Evolutionary conservation across 1,284 basidiomycete species (phyloP), one percentile per base, ranked within the genome.

Genomic region (Ganoderma boninense): DNA sequence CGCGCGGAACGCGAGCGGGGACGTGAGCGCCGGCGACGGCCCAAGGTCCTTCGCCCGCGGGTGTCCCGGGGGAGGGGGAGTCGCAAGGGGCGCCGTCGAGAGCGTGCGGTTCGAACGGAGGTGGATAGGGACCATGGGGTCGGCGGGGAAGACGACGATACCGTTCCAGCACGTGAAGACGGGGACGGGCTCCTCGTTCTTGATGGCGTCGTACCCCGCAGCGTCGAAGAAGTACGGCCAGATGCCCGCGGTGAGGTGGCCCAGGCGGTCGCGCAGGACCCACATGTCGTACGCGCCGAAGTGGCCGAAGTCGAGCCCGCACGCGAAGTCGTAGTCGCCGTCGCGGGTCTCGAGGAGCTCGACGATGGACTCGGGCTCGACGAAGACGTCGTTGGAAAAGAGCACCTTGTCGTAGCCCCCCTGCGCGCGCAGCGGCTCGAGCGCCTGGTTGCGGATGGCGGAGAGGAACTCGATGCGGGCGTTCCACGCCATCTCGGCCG

Each of bases 161-260:
- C 89, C 89, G 77, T 90, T 90, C 89, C 89, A 90, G 79, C 89
- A 90, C 0, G 85, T 77, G 64, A 86, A 85, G 5, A 89, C 87
- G 11, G 84, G 82, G n/a, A 87, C 84, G 1, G 86, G 84, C 44
- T 82, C 79, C 42, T 84, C 84, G 40, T 70, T 68, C 66, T 79
- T 78, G 69, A 85, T 80, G n/a, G 69, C 83, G 78, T 72, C 77
- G 64, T 77, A 77, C 71, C 72, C 77, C 75, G 74, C 77, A 57
- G 68, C 68, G 69, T 87, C 85, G 71, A 84, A 80, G 73, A 88
- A 86, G 75, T 86, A 89, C 0, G 89, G 89, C 86, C 86, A 90
- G 69, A 85, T 82, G 13, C 81, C 79, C 29, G 84, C 83, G 4
- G 82, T 76, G 4, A 85, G 82, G 4, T 78, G 76, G 16, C 80